Conservation (phyloP, 805 yeast species). For the Starmerella floricola region DNA sequence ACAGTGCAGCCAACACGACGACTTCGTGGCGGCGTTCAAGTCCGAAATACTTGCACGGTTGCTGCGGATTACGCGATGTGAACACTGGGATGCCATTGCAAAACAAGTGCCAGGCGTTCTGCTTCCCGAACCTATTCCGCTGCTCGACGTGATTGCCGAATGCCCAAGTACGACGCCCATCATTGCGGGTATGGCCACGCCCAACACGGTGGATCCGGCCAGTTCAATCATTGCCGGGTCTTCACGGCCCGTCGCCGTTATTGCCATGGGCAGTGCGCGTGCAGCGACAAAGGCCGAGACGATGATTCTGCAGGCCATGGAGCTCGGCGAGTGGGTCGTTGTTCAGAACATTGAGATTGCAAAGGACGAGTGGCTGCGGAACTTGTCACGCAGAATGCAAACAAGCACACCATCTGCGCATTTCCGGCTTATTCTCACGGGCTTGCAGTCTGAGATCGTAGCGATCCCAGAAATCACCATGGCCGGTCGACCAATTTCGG, state of each 20-base stretch:
- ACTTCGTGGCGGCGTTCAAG: background rate
- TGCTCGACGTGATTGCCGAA: slow-evolving; percentile 7
- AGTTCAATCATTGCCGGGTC: slow-evolving; percentile 41
- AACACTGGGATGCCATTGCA: background rate
- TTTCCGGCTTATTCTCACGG: slow-evolving; percentile 56
- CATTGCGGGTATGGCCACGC: slow-evolving; percentile 10
- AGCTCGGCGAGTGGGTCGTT: slow-evolving; percentile 62
- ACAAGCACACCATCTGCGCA: slow-evolving; percentile 24
- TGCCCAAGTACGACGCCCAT: slow-evolving; percentile 12
- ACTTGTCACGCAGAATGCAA: slow-evolving; percentile 35
- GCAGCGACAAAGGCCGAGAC: slow-evolving; percentile 45
- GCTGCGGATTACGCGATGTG: slow-evolving; percentile 1
- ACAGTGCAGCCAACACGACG: background rate
- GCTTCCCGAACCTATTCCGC: background rate
- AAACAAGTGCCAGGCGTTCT: too few relatives aligned
- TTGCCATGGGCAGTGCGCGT: slow-evolving; percentile 40
- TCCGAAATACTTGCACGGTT: slow-evolving; percentile 3
- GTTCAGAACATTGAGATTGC: slow-evolving; percentile 70
- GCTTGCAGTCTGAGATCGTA: slow-evolving; percentile 35
- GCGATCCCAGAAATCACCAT: slow-evolving; percentile 48
- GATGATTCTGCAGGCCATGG: slow-evolving; percentile 71
- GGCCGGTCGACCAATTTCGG: slow-evolving; percentile 42
- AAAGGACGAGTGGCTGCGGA: slow-evolving; percentile 47
- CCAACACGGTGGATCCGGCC: slow-evolving; percentile 46
- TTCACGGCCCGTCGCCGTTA: slow-evolving; percentile 31